These are phyloP conservation scores for Lasiodiplodia gonubiensis DNA, from an alignment of 2,329 filamentous ascomycete species.

Conservation along the genomic window DNA sequence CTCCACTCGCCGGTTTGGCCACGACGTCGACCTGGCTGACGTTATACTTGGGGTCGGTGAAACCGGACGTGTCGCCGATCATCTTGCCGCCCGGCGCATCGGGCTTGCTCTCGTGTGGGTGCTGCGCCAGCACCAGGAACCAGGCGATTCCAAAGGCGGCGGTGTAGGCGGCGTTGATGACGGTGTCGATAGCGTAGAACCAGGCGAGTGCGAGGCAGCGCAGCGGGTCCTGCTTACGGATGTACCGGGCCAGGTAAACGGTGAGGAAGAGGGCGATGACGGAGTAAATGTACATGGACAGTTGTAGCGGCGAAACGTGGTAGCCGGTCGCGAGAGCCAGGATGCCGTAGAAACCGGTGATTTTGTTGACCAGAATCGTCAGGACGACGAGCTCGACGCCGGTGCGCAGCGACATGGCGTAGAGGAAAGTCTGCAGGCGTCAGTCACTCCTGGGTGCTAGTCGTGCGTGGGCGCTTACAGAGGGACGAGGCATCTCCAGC, in stretches of 20 bases:
- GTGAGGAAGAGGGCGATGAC: constrained; percentile 71
- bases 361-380: constrained; percentile 87
- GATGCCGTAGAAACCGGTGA: constrained; percentile 87
- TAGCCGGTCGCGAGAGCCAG: constrained; percentile 89
- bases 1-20: constrained; percentile 53
- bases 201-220: constrained; percentile 82
- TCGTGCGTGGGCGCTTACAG: constrained; percentile 38
- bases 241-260: constrained; percentile 75
- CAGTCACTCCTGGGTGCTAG: constrained; percentile 32
- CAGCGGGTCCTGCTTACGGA: constrained; percentile 77
- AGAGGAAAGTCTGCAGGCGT: constrained; percentile 73
- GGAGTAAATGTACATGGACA: constrained; percentile 92
- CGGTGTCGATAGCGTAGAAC: constrained; percentile 81
- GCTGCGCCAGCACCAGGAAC: constrained; percentile 76
- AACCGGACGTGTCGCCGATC: constrained; percentile 68
- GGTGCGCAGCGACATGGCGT: constrained; percentile 83
- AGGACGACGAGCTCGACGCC: constrained; percentile 85
- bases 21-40: constrained; percentile 63
- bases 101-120: constrained; percentile 54
- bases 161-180: constrained; percentile 83
- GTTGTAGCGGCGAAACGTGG: constrained; percentile 78
- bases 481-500: constrained; percentile 47
- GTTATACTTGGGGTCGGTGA: constrained; percentile 68
- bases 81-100: constrained; percentile 55
- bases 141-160: constrained; percentile 80